Evolutionary conservation across 164 flowering plant species (phyloP), one percentile per base, ranked within the genome.

Genomic region (Umbilicus rupestris): DNA sequence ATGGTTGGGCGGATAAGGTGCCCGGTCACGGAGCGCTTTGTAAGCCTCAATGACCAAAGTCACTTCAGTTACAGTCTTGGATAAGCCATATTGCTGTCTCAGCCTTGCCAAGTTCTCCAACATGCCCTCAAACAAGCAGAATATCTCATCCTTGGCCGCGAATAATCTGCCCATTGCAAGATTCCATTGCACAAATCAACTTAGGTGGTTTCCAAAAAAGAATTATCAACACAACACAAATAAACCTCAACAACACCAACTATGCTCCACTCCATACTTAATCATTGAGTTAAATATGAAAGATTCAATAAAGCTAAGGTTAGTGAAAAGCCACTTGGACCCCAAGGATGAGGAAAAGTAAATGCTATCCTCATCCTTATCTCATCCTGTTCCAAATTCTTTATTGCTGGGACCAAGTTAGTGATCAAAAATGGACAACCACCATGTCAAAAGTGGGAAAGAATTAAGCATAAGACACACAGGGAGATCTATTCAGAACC

Each of bases 1-100:
- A 68, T 85, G 98, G 79, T 69, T 86, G 16, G 94, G 77, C 62
- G 97, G 96, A 72, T 93, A 88, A 12, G 98, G 98, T 26, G 97
- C 97, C 7, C 98, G 78, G 65, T 93, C 98, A 44, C 98, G 93
- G 1, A 93, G 89, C 2, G 98, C 84, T 83, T 87, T 93, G 76
- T 93, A 93, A 24, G 98, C 96, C 62, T 93, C 98, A 29, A 90
- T 88, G 63, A 93, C 85, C 73, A 93, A 62, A 68, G 84, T 64
- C 29, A 80, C 92, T 73, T 93, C 98, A 28, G 80, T 87, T 14
- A 92, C 88, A 1, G 84, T 76, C 74, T 90, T 90, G 19, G 82
- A 83, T 0, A 93, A 80, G 1, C 97, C 98, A 63, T 93, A 93
- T 57, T 93, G 90, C 63, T 90, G 97, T 74, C 76, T 86, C 59